Evolutionary conservation across 2,329 filamentous ascomycete species (phyloP).

Genomic region (Phaeosphaeria sp.): DNA sequence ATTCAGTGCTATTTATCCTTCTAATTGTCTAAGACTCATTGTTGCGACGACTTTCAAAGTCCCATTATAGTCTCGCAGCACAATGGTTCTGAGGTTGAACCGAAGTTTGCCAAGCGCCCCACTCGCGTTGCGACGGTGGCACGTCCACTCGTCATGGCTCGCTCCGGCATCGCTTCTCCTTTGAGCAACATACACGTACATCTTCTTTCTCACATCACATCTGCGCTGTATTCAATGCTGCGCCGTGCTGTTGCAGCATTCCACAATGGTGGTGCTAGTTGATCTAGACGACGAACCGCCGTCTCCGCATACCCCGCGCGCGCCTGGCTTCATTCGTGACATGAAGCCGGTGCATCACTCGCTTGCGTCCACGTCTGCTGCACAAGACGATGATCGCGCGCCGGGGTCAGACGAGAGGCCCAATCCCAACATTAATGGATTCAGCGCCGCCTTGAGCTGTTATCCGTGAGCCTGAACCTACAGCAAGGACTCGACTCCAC

Average conservation of each 20-base stretch:
- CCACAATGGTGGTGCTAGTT: conserved; percentile 53
- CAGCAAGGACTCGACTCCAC: conserved; percentile 38
- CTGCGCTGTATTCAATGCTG: conserved; percentile 37
- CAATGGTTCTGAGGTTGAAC: no score
- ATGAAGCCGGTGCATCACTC: conserved; percentile 40
- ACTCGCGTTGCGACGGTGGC: background rate
- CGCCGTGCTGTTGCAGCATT: conserved; percentile 13
- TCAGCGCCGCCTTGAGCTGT: conserved; percentile 69
- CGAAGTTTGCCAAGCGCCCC: conserved; percentile 16
- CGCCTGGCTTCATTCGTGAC: conserved; percentile 20
- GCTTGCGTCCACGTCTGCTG: conserved; percentile 16
- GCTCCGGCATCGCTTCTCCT: conserved; percentile 25
- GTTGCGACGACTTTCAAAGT: no score
- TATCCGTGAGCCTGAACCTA: conserved; percentile 66
- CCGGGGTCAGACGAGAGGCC: conserved; percentile 39
- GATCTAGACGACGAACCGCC: conserved; percentile 50
- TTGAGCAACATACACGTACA: background rate
- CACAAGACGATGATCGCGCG: conserved; percentile 11
- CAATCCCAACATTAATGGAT: conserved; percentile 64
- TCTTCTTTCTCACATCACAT: background rate
- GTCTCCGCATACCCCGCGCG: conserved; percentile 25
- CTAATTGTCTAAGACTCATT: no score
- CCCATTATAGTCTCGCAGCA: no score
- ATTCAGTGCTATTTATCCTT: no score
- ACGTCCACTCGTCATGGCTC: conserved; percentile 19